Evolutionary conservation across 176 grass and related monocot species (phyloP).

Genomic region (Pontederia paniculata): DNA sequence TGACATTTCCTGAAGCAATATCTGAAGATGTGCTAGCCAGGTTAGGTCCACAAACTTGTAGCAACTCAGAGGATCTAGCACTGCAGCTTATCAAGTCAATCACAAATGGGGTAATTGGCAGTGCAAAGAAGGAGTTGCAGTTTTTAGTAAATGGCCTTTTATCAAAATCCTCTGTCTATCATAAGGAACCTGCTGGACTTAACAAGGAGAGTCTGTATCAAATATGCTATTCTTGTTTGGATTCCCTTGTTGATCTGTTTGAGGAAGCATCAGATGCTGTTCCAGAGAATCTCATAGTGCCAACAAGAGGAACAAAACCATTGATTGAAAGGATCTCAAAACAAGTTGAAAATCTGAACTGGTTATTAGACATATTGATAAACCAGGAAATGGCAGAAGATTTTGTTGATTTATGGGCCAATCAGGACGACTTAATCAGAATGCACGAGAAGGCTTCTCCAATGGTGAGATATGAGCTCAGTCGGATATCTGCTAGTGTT

Average conservation of each 20-base stretch:
- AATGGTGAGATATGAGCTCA: slow-evolving; percentile 62
- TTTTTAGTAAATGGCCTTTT: slow-evolving; percentile 51
- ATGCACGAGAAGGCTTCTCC: slow-evolving; percentile 52
- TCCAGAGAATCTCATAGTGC: background rate
- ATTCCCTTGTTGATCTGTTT: slow-evolving; percentile 61
- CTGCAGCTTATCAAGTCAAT: slow-evolving; percentile 56
- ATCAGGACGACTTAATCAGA: slow-evolving; percentile 33
- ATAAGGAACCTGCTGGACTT: slow-evolving; percentile 39
- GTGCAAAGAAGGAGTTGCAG: slow-evolving; percentile 59
- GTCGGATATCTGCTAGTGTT: slow-evolving; percentile 56
- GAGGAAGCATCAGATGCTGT: slow-evolving; percentile 40
- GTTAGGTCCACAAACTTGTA: slow-evolving; percentile 28
- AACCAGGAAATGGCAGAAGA: slow-evolving; percentile 71
- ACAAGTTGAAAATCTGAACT: slow-evolving; percentile 71
- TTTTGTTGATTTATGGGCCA: slow-evolving; percentile 58
- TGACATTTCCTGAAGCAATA: slow-evolving; percentile 33
- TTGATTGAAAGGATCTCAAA: slow-evolving; percentile 45
- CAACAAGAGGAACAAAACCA: slow-evolving; percentile 24
- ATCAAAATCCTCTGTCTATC: slow-evolving; percentile 49
- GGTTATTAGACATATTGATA: slow-evolving; percentile 66
- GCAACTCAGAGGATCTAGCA: slow-evolving; percentile 39
- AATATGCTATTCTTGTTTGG: slow-evolving; percentile 57
- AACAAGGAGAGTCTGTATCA: slow-evolving; percentile 49
- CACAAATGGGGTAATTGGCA: slow-evolving; percentile 53
- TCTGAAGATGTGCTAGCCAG: slow-evolving; percentile 43